Evolutionary conservation across 1,284 basidiomycete species (phyloP).

Genomic region (Pseudozyma pruni): DNA sequence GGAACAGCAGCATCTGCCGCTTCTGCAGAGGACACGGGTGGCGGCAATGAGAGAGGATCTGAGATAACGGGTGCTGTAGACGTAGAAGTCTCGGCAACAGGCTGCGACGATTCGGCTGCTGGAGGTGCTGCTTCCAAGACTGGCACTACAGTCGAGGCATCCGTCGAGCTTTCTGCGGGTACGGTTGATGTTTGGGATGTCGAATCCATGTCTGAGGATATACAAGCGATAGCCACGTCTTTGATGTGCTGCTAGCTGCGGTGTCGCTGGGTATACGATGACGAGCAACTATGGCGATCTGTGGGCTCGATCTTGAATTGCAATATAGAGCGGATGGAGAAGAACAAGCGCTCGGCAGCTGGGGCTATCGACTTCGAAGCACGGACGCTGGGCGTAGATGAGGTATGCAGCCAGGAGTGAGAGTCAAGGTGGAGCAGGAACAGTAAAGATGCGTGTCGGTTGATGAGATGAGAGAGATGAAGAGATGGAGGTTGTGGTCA

Average conservation of each 20-base stretch:
- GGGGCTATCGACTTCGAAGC: neutral
- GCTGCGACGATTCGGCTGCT: neutral
- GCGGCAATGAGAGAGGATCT: neutral
- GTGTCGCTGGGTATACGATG: neutral
- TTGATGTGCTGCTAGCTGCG: neutral
- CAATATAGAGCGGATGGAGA: no score
- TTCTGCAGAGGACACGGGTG: neutral
- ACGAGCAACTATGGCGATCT: no score
- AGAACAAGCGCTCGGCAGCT: neutral
- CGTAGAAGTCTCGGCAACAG: neutral
- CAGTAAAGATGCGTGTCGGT: neutral
- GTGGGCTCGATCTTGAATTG: no score
- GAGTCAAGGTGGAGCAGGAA: no score
- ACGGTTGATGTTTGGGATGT: neutral
- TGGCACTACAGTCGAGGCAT: neutral
- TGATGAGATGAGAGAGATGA: constrained; percentile 7
- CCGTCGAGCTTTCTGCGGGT: neutral
- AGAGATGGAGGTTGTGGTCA: constrained; percentile 20
- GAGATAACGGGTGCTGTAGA: neutral
- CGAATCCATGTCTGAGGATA: constrained; percentile 3
- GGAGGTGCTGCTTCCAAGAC: neutral
- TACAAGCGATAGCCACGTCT: no score
- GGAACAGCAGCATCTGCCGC: neutral
- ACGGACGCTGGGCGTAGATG: no score
- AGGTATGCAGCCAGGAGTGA: no score